Conservation (phyloP, 1,284 basidiomycete species). For the Cystobasidium slooffiae region DNA sequence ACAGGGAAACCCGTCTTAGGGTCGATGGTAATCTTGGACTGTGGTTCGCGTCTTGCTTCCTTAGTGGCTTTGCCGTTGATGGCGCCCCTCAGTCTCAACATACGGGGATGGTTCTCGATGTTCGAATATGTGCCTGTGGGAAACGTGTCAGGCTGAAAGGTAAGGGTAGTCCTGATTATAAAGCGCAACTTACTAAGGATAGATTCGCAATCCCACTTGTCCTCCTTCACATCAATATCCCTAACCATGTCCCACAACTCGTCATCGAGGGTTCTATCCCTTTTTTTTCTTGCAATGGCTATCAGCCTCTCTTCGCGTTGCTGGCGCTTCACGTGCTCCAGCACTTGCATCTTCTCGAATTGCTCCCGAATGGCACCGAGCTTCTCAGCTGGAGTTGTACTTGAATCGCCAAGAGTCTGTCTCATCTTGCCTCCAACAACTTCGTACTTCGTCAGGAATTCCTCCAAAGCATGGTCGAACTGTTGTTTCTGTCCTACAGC, state of each 20-base stretch:
- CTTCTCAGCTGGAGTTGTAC: constrained; percentile 74
- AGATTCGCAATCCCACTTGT: constrained; percentile 92
- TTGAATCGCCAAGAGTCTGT: constrained; percentile 62
- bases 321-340: constrained; percentile 48
- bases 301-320: constrained; percentile 58
- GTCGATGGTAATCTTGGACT: constrained; percentile 71
- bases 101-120: constrained; percentile 87
- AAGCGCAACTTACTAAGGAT: constrained; percentile 72
- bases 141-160: constrained; percentile 9
- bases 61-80: constrained; percentile 52
- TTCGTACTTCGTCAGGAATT: constrained; percentile 92
- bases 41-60: constrained; percentile 51
- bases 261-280: constrained; percentile 44
- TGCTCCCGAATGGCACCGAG: constrained; percentile 75
- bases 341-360: constrained; percentile 64
- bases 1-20: constrained; percentile 74
- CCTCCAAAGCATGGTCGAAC: constrained; percentile 88
- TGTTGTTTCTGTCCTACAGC: constrained; percentile 72
- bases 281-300: constrained; percentile 48
- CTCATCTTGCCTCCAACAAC: constrained; percentile 79
- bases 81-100: constrained; percentile 68
- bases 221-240: constrained; percentile 64
- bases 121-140: constrained; percentile 86
- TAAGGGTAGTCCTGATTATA: not conserved
- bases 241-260: constrained; percentile 61